Conservation (phyloP, 164 flowering plant species). For the Hamamelis virginiana region DNA sequence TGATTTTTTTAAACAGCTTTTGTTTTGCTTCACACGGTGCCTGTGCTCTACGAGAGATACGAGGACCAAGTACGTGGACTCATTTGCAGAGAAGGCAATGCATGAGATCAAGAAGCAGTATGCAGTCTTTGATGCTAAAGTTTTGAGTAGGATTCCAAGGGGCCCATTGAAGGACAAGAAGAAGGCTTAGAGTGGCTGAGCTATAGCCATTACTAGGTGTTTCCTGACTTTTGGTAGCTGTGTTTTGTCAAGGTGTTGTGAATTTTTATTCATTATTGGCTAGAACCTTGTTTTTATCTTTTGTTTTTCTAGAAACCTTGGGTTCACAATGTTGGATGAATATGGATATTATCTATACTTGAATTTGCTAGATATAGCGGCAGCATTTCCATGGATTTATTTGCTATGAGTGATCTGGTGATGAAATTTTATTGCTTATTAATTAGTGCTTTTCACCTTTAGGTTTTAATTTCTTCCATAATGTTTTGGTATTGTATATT, state of each 20-base stretch:
- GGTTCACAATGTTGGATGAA: constrained; percentile 22
- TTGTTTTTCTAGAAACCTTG: not conserved
- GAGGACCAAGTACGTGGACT: constrained; percentile 79
- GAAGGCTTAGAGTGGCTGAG: constrained; percentile 31
- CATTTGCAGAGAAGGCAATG: constrained; percentile 72
- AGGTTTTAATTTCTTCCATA: not conserved
- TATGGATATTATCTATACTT: constrained; percentile 7
- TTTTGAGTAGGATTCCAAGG: constrained; percentile 75
- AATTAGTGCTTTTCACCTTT: constrained; percentile 2
- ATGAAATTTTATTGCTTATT: not conserved
- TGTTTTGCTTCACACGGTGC: constrained; percentile 73
- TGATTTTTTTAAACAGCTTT: constrained; percentile 39
- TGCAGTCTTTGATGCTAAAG: constrained; percentile 80
- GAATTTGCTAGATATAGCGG: not conserved
- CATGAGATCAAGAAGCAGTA: constrained; percentile 77
- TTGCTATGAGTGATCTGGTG: not conserved
- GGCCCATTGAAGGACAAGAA: constrained; percentile 69
- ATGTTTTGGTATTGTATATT: not conserved
- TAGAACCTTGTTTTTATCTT: constrained; percentile 8
- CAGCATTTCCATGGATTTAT: constrained; percentile 6
- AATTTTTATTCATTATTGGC: constrained; percentile 13
- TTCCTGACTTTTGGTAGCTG: constrained; percentile 30
- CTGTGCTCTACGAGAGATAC: constrained; percentile 82
- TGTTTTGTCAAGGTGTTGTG: constrained; percentile 13
- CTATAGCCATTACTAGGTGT: constrained; percentile 12